phyloP scores from a whole-genome alignment of 2,329 filamentous ascomycete species.

The Drechslerella coelobrocha region DNA sequence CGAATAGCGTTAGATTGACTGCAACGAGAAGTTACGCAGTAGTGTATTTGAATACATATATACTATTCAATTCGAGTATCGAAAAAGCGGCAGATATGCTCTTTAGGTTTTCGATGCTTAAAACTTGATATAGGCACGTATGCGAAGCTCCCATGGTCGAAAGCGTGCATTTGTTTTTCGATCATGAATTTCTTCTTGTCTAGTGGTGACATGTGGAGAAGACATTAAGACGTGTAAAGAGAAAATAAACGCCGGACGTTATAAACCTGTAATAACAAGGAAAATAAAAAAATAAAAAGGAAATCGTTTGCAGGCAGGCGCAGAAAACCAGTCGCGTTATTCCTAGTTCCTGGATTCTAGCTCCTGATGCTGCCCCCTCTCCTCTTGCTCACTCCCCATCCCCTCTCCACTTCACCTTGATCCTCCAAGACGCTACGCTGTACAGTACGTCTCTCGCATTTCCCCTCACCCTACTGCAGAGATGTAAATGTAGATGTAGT shows the following conservation, averaged over 20 bases:
- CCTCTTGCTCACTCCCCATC: background rate
- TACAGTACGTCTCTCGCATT: background rate
- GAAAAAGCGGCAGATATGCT: background rate
- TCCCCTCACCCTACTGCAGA: too few relatives aligned
- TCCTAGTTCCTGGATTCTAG: background rate
- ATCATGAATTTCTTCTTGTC: background rate
- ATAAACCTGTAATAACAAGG: conserved; percentile 28
- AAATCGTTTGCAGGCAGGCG: background rate
- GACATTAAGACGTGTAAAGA: background rate
- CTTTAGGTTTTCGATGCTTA: too few relatives aligned
- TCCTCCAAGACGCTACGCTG: too few relatives aligned
- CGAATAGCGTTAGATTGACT: too few relatives aligned
- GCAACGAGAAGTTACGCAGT: too few relatives aligned
- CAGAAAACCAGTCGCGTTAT: too few relatives aligned
- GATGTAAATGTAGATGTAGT: too few relatives aligned
- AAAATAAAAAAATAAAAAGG: conserved; percentile 10
- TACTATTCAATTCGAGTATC: background rate
- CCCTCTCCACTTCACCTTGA: background rate
- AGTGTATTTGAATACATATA: too few relatives aligned
- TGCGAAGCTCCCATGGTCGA: too few relatives aligned
- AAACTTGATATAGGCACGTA: too few relatives aligned
- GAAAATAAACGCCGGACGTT: conserved; percentile 17
- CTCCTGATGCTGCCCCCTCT: too few relatives aligned
- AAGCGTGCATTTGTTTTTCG: background rate
- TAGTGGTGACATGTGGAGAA: background rate